These are phyloP conservation scores for Termitomyces sp. DNA, from an alignment of 768 basidiomycete species.

Conservation along the genomic window DNA sequence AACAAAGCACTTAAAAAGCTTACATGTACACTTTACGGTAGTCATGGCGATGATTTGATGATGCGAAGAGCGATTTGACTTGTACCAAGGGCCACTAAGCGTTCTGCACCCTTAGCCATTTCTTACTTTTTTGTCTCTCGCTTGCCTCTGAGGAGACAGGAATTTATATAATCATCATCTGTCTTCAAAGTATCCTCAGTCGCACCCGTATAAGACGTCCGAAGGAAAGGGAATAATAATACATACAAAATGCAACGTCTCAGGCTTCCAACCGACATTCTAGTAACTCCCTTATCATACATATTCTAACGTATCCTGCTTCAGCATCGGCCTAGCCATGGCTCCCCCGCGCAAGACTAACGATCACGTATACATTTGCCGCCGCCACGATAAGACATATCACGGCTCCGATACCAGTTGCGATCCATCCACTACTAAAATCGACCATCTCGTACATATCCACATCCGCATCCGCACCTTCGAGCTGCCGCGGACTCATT, in stretches of 20 bases:
- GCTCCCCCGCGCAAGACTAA: conserved; percentile 37
- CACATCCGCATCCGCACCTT: conserved; percentile 11
- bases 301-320: neutral
- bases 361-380: conserved; percentile 78
- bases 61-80: no score
- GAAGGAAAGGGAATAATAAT: neutral
- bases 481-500: conserved; percentile 16
- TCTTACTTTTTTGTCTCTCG: no score
- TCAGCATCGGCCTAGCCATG: neutral
- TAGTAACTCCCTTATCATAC: neutral
- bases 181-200: no score
- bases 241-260: neutral
- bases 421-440: conserved; percentile 57
- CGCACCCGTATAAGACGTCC: no score
- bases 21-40: no score
- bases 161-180: no score
- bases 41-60: no score
- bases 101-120: no score
- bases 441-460: conserved; percentile 43
- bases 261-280: neutral
- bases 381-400: conserved; percentile 66
- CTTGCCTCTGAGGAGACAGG: no score
- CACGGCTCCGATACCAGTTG: conserved; percentile 44
- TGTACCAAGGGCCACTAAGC: no score
- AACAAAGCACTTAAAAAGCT: no score